Percentiles rank a stretch among this genome's conserved stretches.
phyloP scores from a whole-genome alignment of 2,329 filamentous ascomycete genomes.

The Parastagonospora avenae region DNA sequence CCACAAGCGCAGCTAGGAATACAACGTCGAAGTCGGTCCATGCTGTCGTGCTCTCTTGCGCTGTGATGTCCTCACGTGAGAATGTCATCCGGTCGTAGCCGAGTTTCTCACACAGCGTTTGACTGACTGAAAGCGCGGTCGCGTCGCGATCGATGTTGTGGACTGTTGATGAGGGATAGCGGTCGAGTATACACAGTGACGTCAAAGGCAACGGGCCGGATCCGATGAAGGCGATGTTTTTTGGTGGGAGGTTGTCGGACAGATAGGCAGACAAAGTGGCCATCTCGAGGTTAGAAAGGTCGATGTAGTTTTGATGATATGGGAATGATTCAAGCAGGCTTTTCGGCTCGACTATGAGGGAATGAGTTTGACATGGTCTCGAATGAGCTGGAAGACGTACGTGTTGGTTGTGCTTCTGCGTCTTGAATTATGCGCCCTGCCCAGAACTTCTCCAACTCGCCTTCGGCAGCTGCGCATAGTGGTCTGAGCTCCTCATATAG shows the following conservation, averaged over 20 bases:
- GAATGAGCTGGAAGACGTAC: not conserved
- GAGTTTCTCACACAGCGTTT: conserved; percentile 37
- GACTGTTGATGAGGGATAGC: conserved; percentile 38
- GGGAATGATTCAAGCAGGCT: conserved; percentile 49
- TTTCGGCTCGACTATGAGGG: not conserved
- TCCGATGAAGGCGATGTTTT: conserved; percentile 55
- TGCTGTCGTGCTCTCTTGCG: conserved; percentile 3
- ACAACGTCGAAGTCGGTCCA: conserved; percentile 53
- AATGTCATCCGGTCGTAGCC: conserved; percentile 48
- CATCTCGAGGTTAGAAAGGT: conserved; percentile 55
- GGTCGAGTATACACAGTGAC: conserved; percentile 51
- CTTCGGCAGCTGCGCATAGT: conserved; percentile 54
- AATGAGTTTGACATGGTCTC: not conserved
- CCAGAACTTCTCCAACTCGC: conserved; percentile 54
- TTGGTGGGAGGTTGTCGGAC: conserved; percentile 18
- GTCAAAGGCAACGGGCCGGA: conserved; percentile 58
- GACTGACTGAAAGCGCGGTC: conserved; percentile 43
- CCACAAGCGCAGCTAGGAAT: conserved; percentile 58
- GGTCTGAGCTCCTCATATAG: conserved; percentile 48
- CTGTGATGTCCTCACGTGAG: conserved; percentile 41
- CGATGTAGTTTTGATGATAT: conserved; percentile 57
- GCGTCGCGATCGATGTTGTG: conserved; percentile 52
- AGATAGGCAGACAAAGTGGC: conserved; percentile 48
- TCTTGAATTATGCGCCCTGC: conserved; percentile 40
- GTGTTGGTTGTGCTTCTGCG: conserved; percentile 5